phyloP scores from a whole-genome alignment of 345 rosid genomes.

The Combretum micranthum region DNA sequence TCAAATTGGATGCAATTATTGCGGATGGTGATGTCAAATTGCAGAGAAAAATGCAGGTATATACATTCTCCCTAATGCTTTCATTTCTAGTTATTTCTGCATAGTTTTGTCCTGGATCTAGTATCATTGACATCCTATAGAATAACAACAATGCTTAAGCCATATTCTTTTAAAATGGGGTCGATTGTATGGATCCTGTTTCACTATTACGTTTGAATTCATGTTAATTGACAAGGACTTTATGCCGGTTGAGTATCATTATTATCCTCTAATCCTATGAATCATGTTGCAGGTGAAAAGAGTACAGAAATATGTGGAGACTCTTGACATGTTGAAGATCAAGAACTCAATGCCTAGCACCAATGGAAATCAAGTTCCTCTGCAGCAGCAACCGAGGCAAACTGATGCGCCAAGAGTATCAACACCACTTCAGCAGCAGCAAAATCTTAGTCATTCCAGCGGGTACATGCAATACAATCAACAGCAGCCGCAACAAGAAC shows the following conservation, averaged over 20 bases:
- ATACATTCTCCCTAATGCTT: too few species aligned
- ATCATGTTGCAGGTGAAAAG: constrained; percentile 29
- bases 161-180: background rate
- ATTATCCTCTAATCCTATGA: background rate
- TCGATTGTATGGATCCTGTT: too few species aligned
- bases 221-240: too few species aligned
- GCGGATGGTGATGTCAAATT: constrained; percentile 44
- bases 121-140: background rate
- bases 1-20: constrained; percentile 40
- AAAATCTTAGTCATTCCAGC: constrained; percentile 10
- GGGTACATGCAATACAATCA: constrained; percentile 6
- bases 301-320: constrained; percentile 38
- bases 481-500: constrained; percentile 14
- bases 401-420: constrained; percentile 15
- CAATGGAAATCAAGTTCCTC: constrained; percentile 7
- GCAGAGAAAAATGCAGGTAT: constrained; percentile 47
- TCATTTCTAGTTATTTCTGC: too few species aligned
- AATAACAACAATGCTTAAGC: background rate
- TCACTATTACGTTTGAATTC: too few species aligned
- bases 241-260: background rate
- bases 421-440: too few species aligned
- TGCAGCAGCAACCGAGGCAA: constrained; percentile 12
- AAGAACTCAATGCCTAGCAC: constrained; percentile 11
- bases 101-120: background rate
- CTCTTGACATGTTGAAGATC: constrained; percentile 40